Conservation (phyloP, 345 rosid species). For the Cardiospermum halicacabum region DNA sequence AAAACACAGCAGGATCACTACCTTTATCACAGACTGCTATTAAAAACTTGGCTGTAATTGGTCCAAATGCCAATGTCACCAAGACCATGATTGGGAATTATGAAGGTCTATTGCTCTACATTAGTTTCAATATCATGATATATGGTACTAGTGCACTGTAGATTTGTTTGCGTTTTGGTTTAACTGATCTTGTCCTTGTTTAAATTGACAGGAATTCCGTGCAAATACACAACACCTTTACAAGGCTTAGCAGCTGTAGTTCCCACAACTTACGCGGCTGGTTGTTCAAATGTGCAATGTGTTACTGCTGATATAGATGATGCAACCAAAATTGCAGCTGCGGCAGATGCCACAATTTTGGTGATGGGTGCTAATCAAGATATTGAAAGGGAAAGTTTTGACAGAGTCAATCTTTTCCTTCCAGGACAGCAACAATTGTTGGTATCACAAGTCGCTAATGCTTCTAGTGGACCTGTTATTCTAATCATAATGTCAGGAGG, state of each 20-base stretch:
- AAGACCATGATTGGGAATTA: slow-evolving; percentile 97
- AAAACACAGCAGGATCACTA: slow-evolving; percentile 50
- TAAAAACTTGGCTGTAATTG: slow-evolving; percentile 74
- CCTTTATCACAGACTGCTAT: slow-evolving; percentile 60
- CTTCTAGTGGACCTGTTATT: slow-evolving; percentile 72
- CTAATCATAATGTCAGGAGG: slow-evolving; percentile 98
- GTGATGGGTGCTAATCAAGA: slow-evolving; percentile 80
- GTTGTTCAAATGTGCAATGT: slow-evolving; percentile 74
- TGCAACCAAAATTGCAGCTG: slow-evolving; percentile 49
- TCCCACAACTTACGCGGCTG: slow-evolving; percentile 49
- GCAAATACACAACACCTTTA: slow-evolving; percentile 80
- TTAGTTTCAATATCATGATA: neutral
- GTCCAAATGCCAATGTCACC: slow-evolving; percentile 91
- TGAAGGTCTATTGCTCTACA: slow-evolving; percentile 46
- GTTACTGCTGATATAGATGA: slow-evolving; percentile 50
- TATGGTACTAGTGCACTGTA: neutral
- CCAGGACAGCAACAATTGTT: slow-evolving; percentile 76
- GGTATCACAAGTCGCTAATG: slow-evolving; percentile 60
- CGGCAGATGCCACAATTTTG: slow-evolving; percentile 74
- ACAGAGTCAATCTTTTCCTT: slow-evolving; percentile 56
- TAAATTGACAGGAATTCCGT: slow-evolving; percentile 56
- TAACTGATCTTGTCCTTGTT: neutral
- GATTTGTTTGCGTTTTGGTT: neutral
- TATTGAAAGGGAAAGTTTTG: slow-evolving; percentile 61
- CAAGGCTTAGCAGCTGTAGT: slow-evolving; percentile 62